Percentiles rank a stretch among this genome's conserved stretches.
Conservation (phyloP, 2,329 filamentous ascomycete species). For the Akanthomyces muscarius region DNA sequence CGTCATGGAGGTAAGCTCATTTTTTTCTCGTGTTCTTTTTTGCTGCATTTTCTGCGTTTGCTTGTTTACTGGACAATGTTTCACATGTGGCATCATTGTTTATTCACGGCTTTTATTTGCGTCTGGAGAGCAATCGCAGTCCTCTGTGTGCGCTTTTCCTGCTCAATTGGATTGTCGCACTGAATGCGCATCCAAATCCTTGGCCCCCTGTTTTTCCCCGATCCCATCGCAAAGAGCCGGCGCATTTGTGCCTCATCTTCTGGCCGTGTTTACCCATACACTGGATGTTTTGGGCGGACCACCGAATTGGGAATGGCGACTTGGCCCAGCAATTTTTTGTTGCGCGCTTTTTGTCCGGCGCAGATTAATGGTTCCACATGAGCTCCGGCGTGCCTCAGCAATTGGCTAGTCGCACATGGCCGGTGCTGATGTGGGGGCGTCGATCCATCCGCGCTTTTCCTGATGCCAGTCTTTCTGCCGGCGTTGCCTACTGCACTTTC, state of each 20-base stretch:
- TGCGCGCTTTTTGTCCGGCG: slow-evolving; percentile 27
- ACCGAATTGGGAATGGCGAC: slow-evolving; percentile 12
- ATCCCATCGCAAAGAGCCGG: background rate
- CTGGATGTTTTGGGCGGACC: slow-evolving; percentile 20
- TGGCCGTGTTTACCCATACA: slow-evolving; percentile 10
- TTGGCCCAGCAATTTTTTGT: slow-evolving; percentile 20
- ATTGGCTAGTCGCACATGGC: slow-evolving; percentile 27
- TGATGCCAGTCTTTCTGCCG: slow-evolving; percentile 18
- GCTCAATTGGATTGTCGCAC: background rate
- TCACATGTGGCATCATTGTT: slow-evolving; percentile 3
- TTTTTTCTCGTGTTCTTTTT: slow-evolving; percentile 11
- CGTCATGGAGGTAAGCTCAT: slow-evolving; percentile 74
- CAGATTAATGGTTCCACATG: slow-evolving; percentile 34
- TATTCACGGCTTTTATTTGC: background rate
- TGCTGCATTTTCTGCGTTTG: background rate
- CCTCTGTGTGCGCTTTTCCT: background rate
- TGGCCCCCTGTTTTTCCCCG: background rate
- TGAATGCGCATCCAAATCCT: slow-evolving; percentile 1
- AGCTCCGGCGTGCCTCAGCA: slow-evolving; percentile 27
- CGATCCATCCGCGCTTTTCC: slow-evolving; percentile 25
- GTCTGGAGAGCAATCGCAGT: background rate
- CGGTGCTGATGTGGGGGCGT: slow-evolving; percentile 24
- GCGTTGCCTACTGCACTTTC: background rate
- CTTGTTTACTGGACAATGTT: slow-evolving; percentile 5
- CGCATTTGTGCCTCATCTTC: background rate